These are phyloP conservation scores for Periconia macrospinosa DNA, from an alignment of 2,329 filamentous ascomycete genomes.

Conservation along the genomic window DNA sequence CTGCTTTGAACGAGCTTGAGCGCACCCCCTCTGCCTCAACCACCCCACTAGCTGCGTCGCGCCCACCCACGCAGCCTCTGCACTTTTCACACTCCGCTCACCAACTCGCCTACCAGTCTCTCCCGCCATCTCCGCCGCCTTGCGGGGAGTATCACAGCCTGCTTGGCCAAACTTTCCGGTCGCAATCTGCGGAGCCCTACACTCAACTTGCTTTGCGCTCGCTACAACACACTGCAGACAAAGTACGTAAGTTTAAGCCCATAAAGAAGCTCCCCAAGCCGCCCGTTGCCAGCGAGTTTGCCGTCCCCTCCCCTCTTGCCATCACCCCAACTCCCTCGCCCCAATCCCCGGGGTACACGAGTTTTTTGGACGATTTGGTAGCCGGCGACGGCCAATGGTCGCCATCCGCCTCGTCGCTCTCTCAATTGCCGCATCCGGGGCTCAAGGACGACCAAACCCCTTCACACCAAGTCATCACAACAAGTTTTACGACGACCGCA, in stretches of 20 bases:
- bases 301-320: conserved; percentile 13
- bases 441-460: conserved; percentile 22
- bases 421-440: conserved; percentile 40
- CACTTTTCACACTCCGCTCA: conserved; percentile 35
- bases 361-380: conserved; percentile 21
- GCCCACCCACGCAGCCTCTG: conserved; percentile 21
- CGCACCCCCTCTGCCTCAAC: conserved; percentile 20
- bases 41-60: conserved; percentile 12
- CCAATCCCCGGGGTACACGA: conserved; percentile 20
- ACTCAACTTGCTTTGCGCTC: conserved; percentile 13
- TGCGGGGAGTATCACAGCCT: conserved; percentile 10
- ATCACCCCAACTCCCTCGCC: conserved; percentile 17
- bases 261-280: conserved; percentile 41
- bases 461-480: conserved; percentile 18
- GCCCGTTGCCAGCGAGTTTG: conserved; percentile 15
- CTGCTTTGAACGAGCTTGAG: conserved; percentile 34
- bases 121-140: conserved; percentile 21
- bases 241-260: conserved; percentile 34
- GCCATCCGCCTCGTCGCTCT: conserved; percentile 37
- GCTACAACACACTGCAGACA: conserved; percentile 9
- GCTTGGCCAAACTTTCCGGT: conserved; percentile 23
- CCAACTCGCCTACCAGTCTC: conserved; percentile 21
- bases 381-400: conserved; percentile 19
- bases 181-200: conserved; percentile 32
- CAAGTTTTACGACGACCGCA: conserved; percentile 27